Evolutionary conservation across 345 rosid genomes (phyloP).

Genomic region (Durio zibethinus): DNA sequence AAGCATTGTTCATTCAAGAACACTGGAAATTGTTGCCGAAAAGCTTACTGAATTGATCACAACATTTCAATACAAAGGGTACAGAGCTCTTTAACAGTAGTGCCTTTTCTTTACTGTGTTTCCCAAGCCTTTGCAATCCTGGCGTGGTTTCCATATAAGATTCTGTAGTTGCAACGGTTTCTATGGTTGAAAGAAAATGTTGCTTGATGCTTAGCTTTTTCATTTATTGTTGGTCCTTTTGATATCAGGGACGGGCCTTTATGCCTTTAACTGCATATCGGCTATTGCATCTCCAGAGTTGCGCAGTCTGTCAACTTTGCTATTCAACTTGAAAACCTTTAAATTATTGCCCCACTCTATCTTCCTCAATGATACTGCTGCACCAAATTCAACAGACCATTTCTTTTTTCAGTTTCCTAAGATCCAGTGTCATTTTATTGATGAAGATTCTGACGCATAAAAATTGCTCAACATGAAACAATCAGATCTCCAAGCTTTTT

Average conservation of each 20-base stretch:
- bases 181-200: neutral
- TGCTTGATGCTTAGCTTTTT: neutral
- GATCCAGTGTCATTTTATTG: no score
- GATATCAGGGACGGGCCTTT: neutral
- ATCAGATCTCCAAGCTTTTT: slow-evolving; percentile 11
- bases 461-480: neutral
- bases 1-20: neutral
- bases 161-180: neutral
- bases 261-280: neutral
- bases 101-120: neutral
- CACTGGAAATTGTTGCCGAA: neutral
- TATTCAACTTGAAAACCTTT: no score
- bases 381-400: no score
- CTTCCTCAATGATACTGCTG: no score
- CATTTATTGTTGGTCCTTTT: neutral
- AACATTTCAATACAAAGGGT: neutral
- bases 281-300: neutral
- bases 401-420: no score
- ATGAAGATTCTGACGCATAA: neutral
- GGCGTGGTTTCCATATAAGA: neutral
- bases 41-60: neutral
- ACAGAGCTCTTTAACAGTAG: neutral
- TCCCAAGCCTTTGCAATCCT: neutral
- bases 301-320: neutral
- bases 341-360: no score